Percentiles rank a stretch among this genome's conserved stretches.
phyloP scores from a whole-genome alignment of 1,139 yeast genomes.

The Taiozyma sp. region DNA sequence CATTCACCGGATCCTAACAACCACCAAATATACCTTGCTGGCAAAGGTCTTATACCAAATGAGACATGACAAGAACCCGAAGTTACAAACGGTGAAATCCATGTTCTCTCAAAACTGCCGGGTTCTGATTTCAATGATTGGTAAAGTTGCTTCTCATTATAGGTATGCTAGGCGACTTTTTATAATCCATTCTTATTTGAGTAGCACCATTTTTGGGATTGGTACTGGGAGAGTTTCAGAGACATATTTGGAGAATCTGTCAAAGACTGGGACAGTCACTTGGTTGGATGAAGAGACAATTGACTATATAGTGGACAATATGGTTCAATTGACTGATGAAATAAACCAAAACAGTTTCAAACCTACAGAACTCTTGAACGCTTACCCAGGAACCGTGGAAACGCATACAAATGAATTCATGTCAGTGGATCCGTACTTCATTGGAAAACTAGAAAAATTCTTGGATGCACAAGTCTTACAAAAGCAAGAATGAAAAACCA shows the following conservation, averaged over 20 bases:
- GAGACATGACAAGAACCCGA: no score
- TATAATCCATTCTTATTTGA: neutral
- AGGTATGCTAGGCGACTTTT: no score
- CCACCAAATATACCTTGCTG: no score
- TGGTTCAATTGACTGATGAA: neutral
- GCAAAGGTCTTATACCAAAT: no score
- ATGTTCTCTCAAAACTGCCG: no score
- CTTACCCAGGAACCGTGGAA: neutral
- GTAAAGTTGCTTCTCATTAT: no score
- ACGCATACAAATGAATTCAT: neutral
- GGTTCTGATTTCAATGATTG: no score
- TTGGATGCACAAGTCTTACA: neutral
- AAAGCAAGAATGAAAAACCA: neutral
- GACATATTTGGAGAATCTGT: neutral
- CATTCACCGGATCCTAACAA: no score
- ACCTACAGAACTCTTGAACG: neutral
- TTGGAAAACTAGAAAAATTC: neutral
- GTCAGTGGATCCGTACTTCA: neutral
- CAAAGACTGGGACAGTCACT: neutral
- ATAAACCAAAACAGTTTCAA: neutral
- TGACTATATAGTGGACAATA: slow-evolving; percentile 21
- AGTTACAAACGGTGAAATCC: no score
- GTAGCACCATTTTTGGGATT: neutral
- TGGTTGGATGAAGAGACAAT: neutral
- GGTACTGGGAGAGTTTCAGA: neutral